Evolutionary conservation across 176 grass and related monocot genomes (phyloP), one percentile per base, ranked within the genome.

Genomic region (Panicum miliaceum): DNA sequence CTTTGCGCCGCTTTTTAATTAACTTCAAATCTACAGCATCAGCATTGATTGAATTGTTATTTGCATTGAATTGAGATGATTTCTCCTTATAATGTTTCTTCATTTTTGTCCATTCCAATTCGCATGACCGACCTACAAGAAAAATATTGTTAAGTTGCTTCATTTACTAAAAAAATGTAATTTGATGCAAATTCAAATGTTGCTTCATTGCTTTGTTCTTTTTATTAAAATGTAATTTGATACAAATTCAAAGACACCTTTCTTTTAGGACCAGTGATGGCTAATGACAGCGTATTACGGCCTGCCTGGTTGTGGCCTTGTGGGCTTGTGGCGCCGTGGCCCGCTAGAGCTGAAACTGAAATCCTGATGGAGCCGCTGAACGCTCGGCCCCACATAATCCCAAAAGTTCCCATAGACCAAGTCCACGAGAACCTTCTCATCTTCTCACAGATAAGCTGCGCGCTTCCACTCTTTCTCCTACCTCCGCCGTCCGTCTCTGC

Each of bases 401-500:
- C 11, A 19, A 23, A 18, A 10, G 36, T 27, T 27, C 13, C 61
- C 43, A 64, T 61, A 68, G 40, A 82, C 77, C 56, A 41, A 74
- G 38, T 80, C 68, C 59, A 83, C 29, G 45, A 29, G 37, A 62
- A 45, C 27, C 8, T 19, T 40, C 29, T 77, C 61, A 64, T 79
- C 71, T 86, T 79, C 77, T 60, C 88, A 73, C 60, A 86, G 90
- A 92, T 92, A 86, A 86, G 79, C 67, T 62, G 46, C 41, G 57
- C 72, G 48, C 78, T 57, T 2, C 82, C 75, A 41, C 78, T 41
- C 77, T 57, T 64, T 88, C 75, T 60, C 74, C 64, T 46, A 66
- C 82, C 76, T 59, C 68, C 47, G 45, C 71, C 82, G 60, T 75
- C 61, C 26, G 45, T 76, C 81, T 58, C 64, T 34, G 51, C 35